A percentile compares a stretch with the other conserved stretches of the same genome.
Evolutionary conservation across 306 rosid genomes (phyloP).

Genomic region (Vachellia collinsii): DNA sequence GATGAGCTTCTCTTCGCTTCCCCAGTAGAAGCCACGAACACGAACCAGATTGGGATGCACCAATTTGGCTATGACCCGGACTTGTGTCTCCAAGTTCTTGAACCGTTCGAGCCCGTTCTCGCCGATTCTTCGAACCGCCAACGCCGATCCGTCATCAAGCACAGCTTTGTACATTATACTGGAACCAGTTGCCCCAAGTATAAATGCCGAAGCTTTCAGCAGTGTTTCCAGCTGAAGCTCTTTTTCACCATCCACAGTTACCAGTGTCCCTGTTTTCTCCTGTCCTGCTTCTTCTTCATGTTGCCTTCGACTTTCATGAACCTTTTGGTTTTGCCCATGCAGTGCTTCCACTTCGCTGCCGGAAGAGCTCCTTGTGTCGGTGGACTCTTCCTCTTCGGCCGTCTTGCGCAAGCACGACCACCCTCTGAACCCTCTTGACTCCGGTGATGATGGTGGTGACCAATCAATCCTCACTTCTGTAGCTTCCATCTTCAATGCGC

Average conservation of each 20-base stretch:
- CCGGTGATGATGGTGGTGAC: slow-evolving; percentile 61
- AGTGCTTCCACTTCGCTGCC: slow-evolving; percentile 37
- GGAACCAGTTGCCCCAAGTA: slow-evolving; percentile 94
- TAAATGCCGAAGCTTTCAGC: slow-evolving; percentile 84
- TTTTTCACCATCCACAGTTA: slow-evolving; percentile 82
- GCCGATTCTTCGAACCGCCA: slow-evolving; percentile 91
- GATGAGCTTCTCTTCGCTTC: slow-evolving; percentile 80
- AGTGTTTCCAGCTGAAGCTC: slow-evolving; percentile 84
- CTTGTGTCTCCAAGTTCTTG: slow-evolving; percentile 87
- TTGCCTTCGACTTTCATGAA: slow-evolving; percentile 38
- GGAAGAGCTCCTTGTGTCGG: slow-evolving; percentile 48
- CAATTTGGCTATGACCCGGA: slow-evolving; percentile 72
- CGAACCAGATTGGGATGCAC: slow-evolving; percentile 88
- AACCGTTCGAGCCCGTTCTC: slow-evolving; percentile 78
- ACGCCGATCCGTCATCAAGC: slow-evolving; percentile 74
- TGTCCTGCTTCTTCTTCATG: slow-evolving; percentile 43
- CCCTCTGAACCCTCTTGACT: slow-evolving; percentile 67
- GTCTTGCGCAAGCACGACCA: slow-evolving; percentile 85
- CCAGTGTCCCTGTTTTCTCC: slow-evolving; percentile 66
- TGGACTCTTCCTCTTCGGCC: slow-evolving; percentile 53
- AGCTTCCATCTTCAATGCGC: slow-evolving; percentile 43
- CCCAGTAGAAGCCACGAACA: slow-evolving; percentile 94
- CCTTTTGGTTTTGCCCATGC: slow-evolving; percentile 13
- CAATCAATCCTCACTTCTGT: slow-evolving; percentile 40
- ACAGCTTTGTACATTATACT: slow-evolving; percentile 97